A percentile compares a stretch with the other conserved stretches of the same genome.
Evolutionary conservation across 257 asterid genomes (phyloP).

Genomic region (Scutellaria baicalensis): DNA sequence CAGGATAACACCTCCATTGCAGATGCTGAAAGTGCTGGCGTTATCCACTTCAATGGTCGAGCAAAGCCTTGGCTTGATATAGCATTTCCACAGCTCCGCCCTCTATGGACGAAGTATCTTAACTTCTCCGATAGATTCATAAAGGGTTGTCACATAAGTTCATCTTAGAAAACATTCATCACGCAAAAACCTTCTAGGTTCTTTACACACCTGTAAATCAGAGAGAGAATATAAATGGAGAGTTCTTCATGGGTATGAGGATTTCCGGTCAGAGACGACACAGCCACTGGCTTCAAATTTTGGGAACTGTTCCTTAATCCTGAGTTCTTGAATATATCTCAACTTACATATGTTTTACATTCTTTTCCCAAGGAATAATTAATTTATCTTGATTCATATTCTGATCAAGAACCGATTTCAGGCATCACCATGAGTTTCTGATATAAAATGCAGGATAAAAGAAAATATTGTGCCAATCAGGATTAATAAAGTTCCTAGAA

Average conservation of each 20-base stretch:
- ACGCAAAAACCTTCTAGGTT: constrained; percentile 5
- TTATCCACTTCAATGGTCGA: constrained; percentile 86
- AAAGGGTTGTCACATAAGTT: constrained; percentile 72
- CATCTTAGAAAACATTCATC: constrained; percentile 34
- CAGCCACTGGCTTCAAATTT: constrained; percentile 31
- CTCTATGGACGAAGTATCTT: constrained; percentile 75
- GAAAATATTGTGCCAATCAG: not conserved
- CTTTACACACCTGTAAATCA: constrained; percentile 32
- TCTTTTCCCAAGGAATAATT: constrained; percentile 1
- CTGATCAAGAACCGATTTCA: not conserved
- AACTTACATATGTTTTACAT: constrained; percentile 4
- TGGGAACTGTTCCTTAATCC: constrained; percentile 32
- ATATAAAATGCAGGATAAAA: not conserved
- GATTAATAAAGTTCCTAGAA: not conserved
- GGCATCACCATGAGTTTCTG: not conserved
- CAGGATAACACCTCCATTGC: constrained; percentile 70
- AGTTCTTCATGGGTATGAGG: constrained; percentile 18
- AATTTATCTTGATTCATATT: not conserved
- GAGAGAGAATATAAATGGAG: constrained; percentile 24
- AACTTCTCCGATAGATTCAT: constrained; percentile 73
- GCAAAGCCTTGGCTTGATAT: constrained; percentile 99
- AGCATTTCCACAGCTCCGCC: constrained; percentile 80
- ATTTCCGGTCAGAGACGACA: constrained; percentile 19
- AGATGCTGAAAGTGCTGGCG: constrained; percentile 76
- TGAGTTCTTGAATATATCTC: constrained; percentile 23